Base-by-base conservation (phyloP, 208 protist species). In the Acanthamoeba castellanii region DNA sequence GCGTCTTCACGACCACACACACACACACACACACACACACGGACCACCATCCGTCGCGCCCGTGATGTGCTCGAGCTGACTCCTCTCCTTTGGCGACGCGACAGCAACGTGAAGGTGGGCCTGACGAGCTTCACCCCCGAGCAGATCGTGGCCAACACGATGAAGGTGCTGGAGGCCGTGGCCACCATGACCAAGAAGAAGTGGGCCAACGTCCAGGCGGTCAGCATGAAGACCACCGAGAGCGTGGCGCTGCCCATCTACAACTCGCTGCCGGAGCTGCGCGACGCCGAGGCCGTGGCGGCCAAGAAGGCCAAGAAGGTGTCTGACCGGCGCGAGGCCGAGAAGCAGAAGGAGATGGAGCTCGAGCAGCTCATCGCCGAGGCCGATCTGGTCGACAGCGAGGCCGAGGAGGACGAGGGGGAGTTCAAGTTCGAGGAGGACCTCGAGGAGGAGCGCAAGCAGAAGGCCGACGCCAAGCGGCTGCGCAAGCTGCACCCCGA, bases 161-260 rank as follows among this genome's bases (percentile, higher is more conserved):
- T 95, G 14, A 55, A 50, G 4, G 95, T 70, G 18, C 42, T 95
- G 32, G 81, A 87, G 25, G 64, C 50, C 22, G n/a, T 96, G 9
- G 95, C 47, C 8, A 72, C n/a, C 59, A 30, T 78, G 37, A 64
- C 96, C n/a, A 94, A 95, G 5, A 82, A 94, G 25, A 78, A 95
- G 32, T 97, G 95, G 95, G 14, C 32, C 32, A 89, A 66, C 68
- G 81, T 95, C 20, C 94, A 96, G 66, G 95, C 95, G 34, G 42
- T 97, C 27, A 32, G 96, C 89, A 68, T 97, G 47, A 96, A 96
- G 94, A 96, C 95, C 27, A 32, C 94, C 55, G 52, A 95, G 27
- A 96, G 94, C 18, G 64, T 96, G 16, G 94, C 96, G 13, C 94
- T 97, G 27, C 96, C 95, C 59, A 91, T 97, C 68, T 97, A 95